Percentiles rank a stretch among this genome's conserved stretches.
phyloP scores from a whole-genome alignment of 2,329 filamentous ascomycete species.

The Beauveria rudraprayagi region DNA sequence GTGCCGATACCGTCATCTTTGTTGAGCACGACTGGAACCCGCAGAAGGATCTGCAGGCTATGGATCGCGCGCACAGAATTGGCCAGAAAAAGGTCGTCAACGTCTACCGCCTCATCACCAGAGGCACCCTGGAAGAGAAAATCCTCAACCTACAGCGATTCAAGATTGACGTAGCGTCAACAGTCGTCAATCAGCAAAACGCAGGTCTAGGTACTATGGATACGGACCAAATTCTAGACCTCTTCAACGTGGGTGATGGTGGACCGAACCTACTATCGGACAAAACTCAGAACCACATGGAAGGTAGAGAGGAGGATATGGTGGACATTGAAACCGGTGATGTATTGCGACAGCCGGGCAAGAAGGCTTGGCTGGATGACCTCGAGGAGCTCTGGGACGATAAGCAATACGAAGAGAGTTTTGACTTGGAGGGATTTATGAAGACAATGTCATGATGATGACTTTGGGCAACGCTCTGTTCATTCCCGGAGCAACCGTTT shows the following conservation, averaged over 20 bases:
- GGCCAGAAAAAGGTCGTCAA: slow-evolving; percentile 99
- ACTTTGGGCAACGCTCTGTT: not conserved
- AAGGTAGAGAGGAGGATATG: slow-evolving; percentile 72
- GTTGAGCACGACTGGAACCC: slow-evolving; percentile 99
- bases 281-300: slow-evolving; percentile 48
- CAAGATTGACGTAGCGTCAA: slow-evolving; percentile 97
- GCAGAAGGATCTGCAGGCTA: slow-evolving; percentile 95
- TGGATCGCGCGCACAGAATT: slow-evolving; percentile 97
- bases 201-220: slow-evolving; percentile 93
- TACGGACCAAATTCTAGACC: slow-evolving; percentile 93
- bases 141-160: slow-evolving; percentile 96
- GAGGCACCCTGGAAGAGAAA: slow-evolving; percentile 96
- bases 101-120: slow-evolving; percentile 91
- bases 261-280: slow-evolving; percentile 58
- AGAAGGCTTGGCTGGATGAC: slow-evolving; percentile 93
- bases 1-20: slow-evolving; percentile 97
- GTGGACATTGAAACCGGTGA: slow-evolving; percentile 90
- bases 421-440: slow-evolving; percentile 90
- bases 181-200: slow-evolving; percentile 98
- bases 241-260: slow-evolving; percentile 84
- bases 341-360: slow-evolving; percentile 87
- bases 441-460: slow-evolving; percentile 68
- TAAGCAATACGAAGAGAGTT: slow-evolving; percentile 95
- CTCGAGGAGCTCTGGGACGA: slow-evolving; percentile 96
- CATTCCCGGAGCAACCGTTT: not conserved